phyloP scores from a whole-genome alignment of 169 alveolate genomes.

The Cryptosporidium xiaoi region DNA sequence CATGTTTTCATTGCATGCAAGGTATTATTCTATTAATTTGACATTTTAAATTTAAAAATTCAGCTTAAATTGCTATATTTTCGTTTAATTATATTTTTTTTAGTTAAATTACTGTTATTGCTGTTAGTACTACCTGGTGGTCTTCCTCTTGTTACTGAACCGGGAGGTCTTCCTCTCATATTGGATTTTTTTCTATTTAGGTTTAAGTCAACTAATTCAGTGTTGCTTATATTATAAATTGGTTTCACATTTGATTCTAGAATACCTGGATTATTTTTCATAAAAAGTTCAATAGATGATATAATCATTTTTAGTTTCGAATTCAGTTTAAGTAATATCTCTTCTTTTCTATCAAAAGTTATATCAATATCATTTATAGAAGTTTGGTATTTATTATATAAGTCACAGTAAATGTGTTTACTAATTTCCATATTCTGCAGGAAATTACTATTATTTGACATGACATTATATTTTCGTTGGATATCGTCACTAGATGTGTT shows the following conservation, averaged over 20 bases:
- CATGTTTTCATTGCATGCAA: too few species aligned
- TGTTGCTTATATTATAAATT: constrained; percentile 23
- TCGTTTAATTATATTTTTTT: too few species aligned
- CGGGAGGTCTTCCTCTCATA: constrained; percentile 71
- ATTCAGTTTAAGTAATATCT: constrained; percentile 2
- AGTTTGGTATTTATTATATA: constrained; percentile 14
- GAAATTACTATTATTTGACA: neutral
- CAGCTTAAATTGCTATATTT: too few species aligned
- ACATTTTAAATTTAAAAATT: too few species aligned
- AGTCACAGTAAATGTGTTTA: neutral
- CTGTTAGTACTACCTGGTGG: constrained; percentile 65
- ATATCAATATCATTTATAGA: constrained; percentile 56
- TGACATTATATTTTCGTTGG: too few species aligned
- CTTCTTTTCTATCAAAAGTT: constrained; percentile 37
- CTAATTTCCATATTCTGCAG: neutral
- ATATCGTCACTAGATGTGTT: too few species aligned
- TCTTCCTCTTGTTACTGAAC: constrained; percentile 49
- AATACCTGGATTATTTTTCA: constrained; percentile 7
- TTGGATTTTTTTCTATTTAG: constrained; percentile 23
- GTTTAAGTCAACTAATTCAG: constrained; percentile 34
- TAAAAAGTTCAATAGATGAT: constrained; percentile 29
- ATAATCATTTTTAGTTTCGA: neutral
- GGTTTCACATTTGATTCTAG: constrained; percentile 44
- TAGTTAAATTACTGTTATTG: too few species aligned
- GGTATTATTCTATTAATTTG: too few species aligned